A percentile compares a stretch with the other conserved stretches of the same genome.
Conservation (phyloP, 176 grass and related monocot genomes). For the Echinochloa phyllopogon region DNA sequence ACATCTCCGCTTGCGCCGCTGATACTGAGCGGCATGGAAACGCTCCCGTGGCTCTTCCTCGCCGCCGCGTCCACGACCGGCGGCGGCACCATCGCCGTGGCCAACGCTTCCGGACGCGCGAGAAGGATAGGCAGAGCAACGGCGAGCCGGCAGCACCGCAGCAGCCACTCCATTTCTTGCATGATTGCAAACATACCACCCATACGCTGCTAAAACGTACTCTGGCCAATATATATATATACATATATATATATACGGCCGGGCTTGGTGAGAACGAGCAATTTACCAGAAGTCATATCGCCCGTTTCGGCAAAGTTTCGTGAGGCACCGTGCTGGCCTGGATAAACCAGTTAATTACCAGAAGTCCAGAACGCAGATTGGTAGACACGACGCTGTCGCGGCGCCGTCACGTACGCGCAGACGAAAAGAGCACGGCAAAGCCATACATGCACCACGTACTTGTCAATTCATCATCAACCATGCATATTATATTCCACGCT, state of each 20-base stretch:
- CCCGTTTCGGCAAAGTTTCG: neutral
- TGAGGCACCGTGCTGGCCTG: no score
- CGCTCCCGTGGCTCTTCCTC: neutral
- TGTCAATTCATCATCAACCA: no score
- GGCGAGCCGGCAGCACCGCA: neutral
- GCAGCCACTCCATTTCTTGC: neutral
- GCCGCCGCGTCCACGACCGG: neutral
- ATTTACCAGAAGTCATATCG: neutral
- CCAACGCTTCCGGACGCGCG: neutral
- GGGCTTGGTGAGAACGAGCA: neutral
- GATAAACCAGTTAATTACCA: neutral
- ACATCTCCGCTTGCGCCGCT: neutral
- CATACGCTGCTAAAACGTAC: no score
- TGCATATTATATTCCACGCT: no score
- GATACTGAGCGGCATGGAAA: conserved; percentile 12
- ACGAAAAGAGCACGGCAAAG: neutral
- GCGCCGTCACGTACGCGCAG: neutral
- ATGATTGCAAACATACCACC: neutral
- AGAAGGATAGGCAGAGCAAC: neutral
- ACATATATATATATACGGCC: neutral
- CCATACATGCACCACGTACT: neutral
- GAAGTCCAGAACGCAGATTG: neutral
- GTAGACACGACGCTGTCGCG: neutral
- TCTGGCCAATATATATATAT: neutral
- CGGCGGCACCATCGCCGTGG: neutral